Evolutionary conservation across 129 eudicot genomes (phyloP).

Genomic region (Flaveria bidentis): DNA sequence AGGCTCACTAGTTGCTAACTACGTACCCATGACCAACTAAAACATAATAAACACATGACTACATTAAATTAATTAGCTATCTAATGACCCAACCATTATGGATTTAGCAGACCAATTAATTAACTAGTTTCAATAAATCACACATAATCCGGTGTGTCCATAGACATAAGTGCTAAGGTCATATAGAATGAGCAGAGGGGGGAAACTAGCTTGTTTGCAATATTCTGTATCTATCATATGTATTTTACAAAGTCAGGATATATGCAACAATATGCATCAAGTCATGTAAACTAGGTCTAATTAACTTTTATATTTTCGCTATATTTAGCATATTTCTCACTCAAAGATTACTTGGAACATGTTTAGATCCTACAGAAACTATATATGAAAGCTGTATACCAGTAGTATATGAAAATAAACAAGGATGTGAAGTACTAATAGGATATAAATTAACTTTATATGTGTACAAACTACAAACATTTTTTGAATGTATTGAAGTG

Average conservation of each 20-base stretch:
- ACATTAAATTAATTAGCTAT: too few species aligned
- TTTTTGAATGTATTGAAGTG: too few species aligned
- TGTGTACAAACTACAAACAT: too few species aligned
- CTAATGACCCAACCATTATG: background rate
- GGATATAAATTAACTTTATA: too few species aligned
- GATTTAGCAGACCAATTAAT: background rate
- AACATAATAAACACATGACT: too few species aligned
- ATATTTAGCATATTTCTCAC: background rate
- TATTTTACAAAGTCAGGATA: background rate
- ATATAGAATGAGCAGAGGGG: background rate
- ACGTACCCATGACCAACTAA: too few species aligned
- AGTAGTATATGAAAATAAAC: background rate
- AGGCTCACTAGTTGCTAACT: too few species aligned
- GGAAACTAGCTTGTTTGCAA: background rate
- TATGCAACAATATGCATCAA: background rate
- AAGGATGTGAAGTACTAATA: background rate
- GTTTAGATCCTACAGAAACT: background rate
- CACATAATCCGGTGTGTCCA: background rate
- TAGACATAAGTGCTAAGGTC: background rate
- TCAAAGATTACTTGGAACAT: background rate
- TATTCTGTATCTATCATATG: background rate
- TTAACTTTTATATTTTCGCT: background rate
- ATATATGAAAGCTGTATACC: background rate
- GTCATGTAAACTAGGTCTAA: background rate
- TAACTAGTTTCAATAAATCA: background rate